phyloP scores from a whole-genome alignment of 108 stramenopile species.

The Skeletonema marinoi region DNA sequence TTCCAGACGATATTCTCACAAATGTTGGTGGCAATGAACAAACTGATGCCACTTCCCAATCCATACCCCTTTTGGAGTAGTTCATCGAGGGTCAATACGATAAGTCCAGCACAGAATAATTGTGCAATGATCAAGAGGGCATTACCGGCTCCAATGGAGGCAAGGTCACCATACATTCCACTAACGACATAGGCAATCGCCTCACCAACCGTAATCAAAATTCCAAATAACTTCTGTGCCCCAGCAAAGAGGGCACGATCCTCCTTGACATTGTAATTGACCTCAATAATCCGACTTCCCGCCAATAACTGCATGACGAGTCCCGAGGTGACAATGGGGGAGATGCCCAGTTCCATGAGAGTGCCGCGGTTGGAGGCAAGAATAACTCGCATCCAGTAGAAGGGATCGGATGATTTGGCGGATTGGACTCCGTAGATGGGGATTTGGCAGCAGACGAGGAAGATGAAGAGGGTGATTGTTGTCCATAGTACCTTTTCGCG shows the following conservation, averaged over 20 bases:
- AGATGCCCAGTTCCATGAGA: slow-evolving; percentile 99
- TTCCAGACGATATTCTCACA: slow-evolving; percentile 99
- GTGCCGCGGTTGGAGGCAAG: slow-evolving; percentile 99
- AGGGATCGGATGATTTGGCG: slow-evolving; percentile 98
- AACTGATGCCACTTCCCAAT: slow-evolving; percentile 95
- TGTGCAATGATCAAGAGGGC: slow-evolving; percentile 97
- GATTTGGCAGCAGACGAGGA: slow-evolving; percentile 99
- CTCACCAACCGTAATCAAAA: slow-evolving; percentile 98
- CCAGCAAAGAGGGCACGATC: slow-evolving; percentile 96
- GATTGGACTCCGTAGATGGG: slow-evolving; percentile 98
- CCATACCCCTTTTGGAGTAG: slow-evolving; percentile 99
- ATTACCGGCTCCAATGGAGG: slow-evolving; percentile 95
- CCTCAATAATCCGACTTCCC: slow-evolving; percentile 97
- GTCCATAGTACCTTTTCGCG: slow-evolving; percentile 99
- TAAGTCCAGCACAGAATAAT: slow-evolving; percentile 97
- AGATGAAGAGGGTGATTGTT: slow-evolving; percentile 98
- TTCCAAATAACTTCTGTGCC: slow-evolving; percentile 99
- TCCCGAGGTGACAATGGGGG: slow-evolving; percentile 95
- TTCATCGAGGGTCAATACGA: slow-evolving; percentile 99
- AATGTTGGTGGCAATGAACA: slow-evolving; percentile 99
- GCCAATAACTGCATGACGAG: slow-evolving; percentile 96
- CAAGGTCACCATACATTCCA: slow-evolving; percentile 98
- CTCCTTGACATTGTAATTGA: slow-evolving; percentile 98
- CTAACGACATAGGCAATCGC: slow-evolving; percentile 99
- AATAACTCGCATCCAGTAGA: slow-evolving; percentile 99